phyloP scores from a whole-genome alignment of 2,329 filamentous ascomycete genomes.

The Corniculantispora saksenae region DNA sequence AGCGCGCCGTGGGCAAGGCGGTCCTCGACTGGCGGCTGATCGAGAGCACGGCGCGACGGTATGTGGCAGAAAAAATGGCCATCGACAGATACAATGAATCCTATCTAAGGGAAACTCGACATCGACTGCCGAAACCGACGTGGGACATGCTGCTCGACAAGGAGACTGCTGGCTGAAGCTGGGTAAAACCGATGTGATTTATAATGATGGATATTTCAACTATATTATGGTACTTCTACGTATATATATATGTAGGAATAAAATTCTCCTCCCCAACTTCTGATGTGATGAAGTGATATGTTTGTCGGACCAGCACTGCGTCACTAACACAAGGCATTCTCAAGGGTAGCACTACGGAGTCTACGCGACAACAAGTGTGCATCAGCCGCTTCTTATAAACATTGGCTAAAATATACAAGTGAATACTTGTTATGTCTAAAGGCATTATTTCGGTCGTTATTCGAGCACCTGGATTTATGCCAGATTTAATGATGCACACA shows the following conservation, averaged over 20 bases:
- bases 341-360: conserved; percentile 4
- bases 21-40: conserved; percentile 14
- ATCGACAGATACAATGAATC: conserved; percentile 10
- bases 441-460: too few relatives aligned
- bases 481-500: too few relatives aligned
- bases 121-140: conserved; percentile 14
- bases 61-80: conserved; percentile 14
- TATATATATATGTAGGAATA: not conserved
- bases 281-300: not conserved
- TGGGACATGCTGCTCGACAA: conserved; percentile 15
- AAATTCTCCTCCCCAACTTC: not conserved
- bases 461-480: too few relatives aligned
- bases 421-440: too few relatives aligned
- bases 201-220: too few relatives aligned
- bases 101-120: conserved; percentile 4
- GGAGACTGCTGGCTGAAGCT: conserved; percentile 3
- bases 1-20: conserved; percentile 11
- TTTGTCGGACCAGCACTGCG: not conserved
- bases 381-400: too few relatives aligned
- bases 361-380: not conserved
- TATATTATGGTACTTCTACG: too few relatives aligned
- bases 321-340: not conserved
- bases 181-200: not conserved
- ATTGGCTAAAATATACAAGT: too few relatives aligned
- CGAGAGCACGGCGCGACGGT: not conserved